These are phyloP conservation scores for Excoecaria cochinchinensis DNA, from an alignment of 345 rosid species.

Conservation along the genomic window DNA sequence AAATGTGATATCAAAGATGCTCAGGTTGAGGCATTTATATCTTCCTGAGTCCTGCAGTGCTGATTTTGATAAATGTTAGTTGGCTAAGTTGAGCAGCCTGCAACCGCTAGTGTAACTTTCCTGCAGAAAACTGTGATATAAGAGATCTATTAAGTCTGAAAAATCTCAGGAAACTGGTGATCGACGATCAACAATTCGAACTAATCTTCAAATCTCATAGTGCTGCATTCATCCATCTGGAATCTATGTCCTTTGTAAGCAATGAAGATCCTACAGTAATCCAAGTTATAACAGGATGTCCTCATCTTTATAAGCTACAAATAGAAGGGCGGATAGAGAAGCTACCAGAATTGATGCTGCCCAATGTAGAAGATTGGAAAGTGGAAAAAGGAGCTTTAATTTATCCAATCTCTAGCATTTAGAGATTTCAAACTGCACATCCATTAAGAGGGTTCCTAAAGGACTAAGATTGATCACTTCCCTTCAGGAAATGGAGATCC, in stretches of 20 bases:
- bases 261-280: constrained; percentile 19
- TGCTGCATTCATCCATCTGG: constrained; percentile 11
- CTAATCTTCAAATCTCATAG: constrained; percentile 14
- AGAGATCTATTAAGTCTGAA: constrained; percentile 7
- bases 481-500: constrained; percentile 37
- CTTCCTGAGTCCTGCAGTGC: constrained; percentile 12
- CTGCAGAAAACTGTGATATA: constrained; percentile 6
- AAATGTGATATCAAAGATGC: constrained; percentile 29
- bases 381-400: constrained; percentile 42
- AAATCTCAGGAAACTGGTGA: constrained; percentile 16
- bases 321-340: constrained; percentile 15
- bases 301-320: constrained; percentile 3
- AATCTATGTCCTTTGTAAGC: constrained; percentile 22
- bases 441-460: constrained; percentile 23
- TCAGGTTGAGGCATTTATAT: constrained; percentile 22
- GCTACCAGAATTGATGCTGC: too few species aligned
- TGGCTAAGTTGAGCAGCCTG: constrained; percentile 16
- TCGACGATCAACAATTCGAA: neutral
- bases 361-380: constrained; percentile 31
- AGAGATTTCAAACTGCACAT: constrained; percentile 24
- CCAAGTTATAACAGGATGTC: constrained; percentile 19
- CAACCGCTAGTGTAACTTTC: constrained; percentile 27
- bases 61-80: constrained; percentile 13
- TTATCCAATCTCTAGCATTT: constrained; percentile 35
- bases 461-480: constrained; percentile 20